Evolutionary conservation across 2,329 filamentous ascomycete species (phyloP).

Genomic region (Fusarium veterinarium): DNA sequence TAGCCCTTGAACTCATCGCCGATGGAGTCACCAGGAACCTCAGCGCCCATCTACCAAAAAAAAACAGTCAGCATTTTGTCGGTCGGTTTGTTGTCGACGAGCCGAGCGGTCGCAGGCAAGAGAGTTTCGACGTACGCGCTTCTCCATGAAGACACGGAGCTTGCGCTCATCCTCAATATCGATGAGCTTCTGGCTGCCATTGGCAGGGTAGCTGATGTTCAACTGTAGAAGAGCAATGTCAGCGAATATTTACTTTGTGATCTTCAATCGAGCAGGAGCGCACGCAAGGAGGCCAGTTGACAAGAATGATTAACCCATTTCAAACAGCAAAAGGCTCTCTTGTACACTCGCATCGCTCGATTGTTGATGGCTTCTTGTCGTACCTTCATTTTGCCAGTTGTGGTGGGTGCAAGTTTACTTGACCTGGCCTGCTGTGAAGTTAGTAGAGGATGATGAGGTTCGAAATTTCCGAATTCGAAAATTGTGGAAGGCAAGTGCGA

Average conservation of each 20-base stretch:
- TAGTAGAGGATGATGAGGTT: slow-evolving; percentile 48
- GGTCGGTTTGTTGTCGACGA: slow-evolving; percentile 22
- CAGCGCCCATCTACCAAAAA: slow-evolving; percentile 78
- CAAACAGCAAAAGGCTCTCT: background rate
- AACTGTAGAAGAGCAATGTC: slow-evolving; percentile 57
- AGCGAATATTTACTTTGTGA: slow-evolving; percentile 44
- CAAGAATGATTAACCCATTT: background rate
- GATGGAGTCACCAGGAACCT: slow-evolving; percentile 93
- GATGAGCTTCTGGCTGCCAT: slow-evolving; percentile 99
- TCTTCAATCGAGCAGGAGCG: slow-evolving; percentile 2
- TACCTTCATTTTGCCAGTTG: slow-evolving; percentile 63
- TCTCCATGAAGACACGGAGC: slow-evolving; percentile 98
- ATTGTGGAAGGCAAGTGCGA: slow-evolving; percentile 51
- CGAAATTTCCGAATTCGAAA: slow-evolving; percentile 53
- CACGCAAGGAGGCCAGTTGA: background rate
- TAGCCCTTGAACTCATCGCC: slow-evolving; percentile 99
- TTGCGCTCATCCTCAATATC: slow-evolving; percentile 99
- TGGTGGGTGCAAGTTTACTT: slow-evolving; percentile 58
- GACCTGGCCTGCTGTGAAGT: slow-evolving; percentile 57
- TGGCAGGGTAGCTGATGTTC: slow-evolving; percentile 90
- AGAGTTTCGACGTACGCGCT: slow-evolving; percentile 74
- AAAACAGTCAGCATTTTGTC: slow-evolving; percentile 48
- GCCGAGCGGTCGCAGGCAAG: slow-evolving; percentile 17
- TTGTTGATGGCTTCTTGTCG: slow-evolving; percentile 32
- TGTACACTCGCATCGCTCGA: background rate